phyloP scores from a whole-genome alignment of 768 basidiomycete genomes.

The Termitomyces sp. region DNA sequence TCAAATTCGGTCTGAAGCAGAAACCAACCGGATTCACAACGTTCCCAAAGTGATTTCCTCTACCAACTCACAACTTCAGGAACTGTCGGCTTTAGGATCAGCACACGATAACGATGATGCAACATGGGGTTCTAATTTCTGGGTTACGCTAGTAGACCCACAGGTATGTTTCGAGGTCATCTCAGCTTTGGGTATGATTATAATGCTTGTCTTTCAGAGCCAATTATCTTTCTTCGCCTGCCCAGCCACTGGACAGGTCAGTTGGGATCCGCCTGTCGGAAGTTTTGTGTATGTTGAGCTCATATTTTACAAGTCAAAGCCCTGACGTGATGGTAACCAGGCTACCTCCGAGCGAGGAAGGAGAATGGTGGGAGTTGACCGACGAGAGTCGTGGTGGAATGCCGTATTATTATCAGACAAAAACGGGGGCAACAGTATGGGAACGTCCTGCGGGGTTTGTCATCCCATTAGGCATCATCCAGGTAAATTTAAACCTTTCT shows the following conservation, averaged over 20 bases:
- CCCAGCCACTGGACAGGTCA: slow-evolving; percentile 86
- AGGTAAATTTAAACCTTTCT: slow-evolving; percentile 38
- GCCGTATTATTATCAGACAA: slow-evolving; percentile 93
- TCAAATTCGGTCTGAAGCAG: not conserved
- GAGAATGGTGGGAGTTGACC: slow-evolving; percentile 94
- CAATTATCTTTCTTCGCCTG: slow-evolving; percentile 84
- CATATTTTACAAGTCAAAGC: slow-evolving; percentile 11
- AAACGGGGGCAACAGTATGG: slow-evolving; percentile 89
- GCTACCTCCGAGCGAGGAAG: slow-evolving; percentile 75
- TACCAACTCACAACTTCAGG: slow-evolving; percentile 8
- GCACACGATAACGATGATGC: slow-evolving; percentile 37
- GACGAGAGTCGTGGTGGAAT: slow-evolving; percentile 81
- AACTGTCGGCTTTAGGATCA: slow-evolving; percentile 15
- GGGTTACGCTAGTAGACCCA: slow-evolving; percentile 92
- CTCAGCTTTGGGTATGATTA: not conserved
- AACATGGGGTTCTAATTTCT: slow-evolving; percentile 87
- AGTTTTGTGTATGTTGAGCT: slow-evolving; percentile 68
- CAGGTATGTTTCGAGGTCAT: slow-evolving; percentile 42
- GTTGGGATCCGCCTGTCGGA: slow-evolving; percentile 89
- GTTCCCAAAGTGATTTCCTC: not conserved
- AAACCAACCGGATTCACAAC: not conserved
- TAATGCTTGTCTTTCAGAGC: slow-evolving; percentile 27
- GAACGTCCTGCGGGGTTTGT: slow-evolving; percentile 86
- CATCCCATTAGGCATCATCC: slow-evolving; percentile 84
- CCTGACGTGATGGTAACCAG: slow-evolving; percentile 30